Conservation (phyloP, 164 flowering plant species). For the Cinnamomum chago region DNA sequence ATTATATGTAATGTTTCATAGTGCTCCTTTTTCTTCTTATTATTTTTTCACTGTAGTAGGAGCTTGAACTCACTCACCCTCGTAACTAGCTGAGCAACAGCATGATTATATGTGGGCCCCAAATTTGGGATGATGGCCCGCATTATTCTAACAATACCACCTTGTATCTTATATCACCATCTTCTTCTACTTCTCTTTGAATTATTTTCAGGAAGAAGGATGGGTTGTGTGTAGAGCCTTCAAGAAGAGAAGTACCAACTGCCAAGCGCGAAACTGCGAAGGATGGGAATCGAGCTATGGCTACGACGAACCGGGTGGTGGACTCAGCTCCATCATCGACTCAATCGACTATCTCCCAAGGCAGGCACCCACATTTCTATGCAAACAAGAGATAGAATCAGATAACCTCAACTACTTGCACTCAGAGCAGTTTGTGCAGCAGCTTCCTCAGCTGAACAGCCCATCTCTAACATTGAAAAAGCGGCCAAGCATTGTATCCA, state of each 20-base stretch:
- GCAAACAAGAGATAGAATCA: slow-evolving; percentile 23
- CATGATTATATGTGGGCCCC: too few relatives aligned
- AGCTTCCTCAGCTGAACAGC: slow-evolving; percentile 85
- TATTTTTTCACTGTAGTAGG: too few relatives aligned
- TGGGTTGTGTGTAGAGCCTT: not conserved
- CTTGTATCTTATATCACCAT: too few relatives aligned
- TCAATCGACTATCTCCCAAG: not conserved
- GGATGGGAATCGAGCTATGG: not conserved
- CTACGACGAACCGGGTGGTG: not conserved
- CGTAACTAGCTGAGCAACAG: too few relatives aligned
- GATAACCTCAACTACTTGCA: slow-evolving; percentile 35
- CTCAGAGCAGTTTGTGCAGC: slow-evolving; percentile 43
- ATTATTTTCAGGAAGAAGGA: not conserved
- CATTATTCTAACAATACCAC: too few relatives aligned
- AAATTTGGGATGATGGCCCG: too few relatives aligned
- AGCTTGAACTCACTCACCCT: too few relatives aligned
- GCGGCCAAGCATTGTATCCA: slow-evolving; percentile 45
- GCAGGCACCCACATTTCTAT: not conserved
- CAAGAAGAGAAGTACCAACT: not conserved
- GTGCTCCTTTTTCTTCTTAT: too few relatives aligned
- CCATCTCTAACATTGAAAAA: slow-evolving; percentile 63
- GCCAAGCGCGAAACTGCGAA: not conserved
- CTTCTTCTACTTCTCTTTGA: not conserved
- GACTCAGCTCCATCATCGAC: not conserved
- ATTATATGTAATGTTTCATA: too few relatives aligned